Conservation (phyloP, 2,329 filamentous ascomycete genomes). For the Stagonosporopsis tanaceti region DNA sequence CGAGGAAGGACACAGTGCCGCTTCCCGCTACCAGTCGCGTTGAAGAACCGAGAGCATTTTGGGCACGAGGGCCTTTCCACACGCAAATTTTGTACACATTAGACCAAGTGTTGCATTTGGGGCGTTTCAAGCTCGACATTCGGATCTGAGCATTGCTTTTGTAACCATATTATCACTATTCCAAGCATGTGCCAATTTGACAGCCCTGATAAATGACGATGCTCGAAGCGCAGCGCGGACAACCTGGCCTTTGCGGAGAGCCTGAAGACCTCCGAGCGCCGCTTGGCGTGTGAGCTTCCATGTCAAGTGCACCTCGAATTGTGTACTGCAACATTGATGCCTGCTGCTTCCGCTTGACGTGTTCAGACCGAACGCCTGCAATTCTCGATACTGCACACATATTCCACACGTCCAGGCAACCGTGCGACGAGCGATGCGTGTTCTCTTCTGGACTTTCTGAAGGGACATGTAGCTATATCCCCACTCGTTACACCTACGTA, state of each 20-base stretch:
- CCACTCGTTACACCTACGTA: slow-evolving; percentile 32
- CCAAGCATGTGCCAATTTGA: not conserved
- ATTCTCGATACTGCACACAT: slow-evolving; percentile 3
- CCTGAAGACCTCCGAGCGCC: slow-evolving; percentile 22
- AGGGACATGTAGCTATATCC: slow-evolving; percentile 38
- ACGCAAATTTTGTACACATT: slow-evolving; percentile 41
- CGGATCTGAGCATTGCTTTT: slow-evolving; percentile 23
- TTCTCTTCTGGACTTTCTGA: slow-evolving; percentile 33
- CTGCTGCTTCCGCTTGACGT: slow-evolving; percentile 24
- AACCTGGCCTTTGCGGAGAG: slow-evolving; percentile 27
- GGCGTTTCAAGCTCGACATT: slow-evolving; percentile 35
- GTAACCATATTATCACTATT: slow-evolving; percentile 22
- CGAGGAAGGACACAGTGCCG: not conserved
- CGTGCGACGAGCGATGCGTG: slow-evolving; percentile 37
- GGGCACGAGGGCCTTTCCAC: not conserved
- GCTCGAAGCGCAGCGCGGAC: slow-evolving; percentile 14
- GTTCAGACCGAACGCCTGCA: slow-evolving; percentile 20
- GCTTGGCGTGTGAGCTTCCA: slow-evolving; percentile 19
- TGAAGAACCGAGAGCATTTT: slow-evolving; percentile 19
- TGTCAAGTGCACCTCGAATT: slow-evolving; percentile 5
- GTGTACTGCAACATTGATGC: slow-evolving; percentile 24
- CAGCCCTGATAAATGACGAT: not conserved
- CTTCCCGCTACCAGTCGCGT: slow-evolving; percentile 19
- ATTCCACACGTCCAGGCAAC: slow-evolving; percentile 18
- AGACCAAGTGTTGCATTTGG: slow-evolving; percentile 43